These are phyloP conservation scores for Helichrysum umbraculigerum DNA, from an alignment of 129 eudicot species.

Conservation along the genomic window DNA sequence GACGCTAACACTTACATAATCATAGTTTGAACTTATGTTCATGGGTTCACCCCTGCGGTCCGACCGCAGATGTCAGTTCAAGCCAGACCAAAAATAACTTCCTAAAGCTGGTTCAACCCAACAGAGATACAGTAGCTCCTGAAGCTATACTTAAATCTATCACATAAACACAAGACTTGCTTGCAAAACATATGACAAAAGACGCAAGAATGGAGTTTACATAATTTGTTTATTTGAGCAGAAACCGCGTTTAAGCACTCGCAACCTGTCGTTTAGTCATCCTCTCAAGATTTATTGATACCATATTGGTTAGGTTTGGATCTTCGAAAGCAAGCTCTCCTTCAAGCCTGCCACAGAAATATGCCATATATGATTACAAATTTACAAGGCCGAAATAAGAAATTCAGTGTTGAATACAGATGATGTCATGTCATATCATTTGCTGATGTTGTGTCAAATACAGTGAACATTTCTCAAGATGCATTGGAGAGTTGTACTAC, in stretches of 20 bases:
- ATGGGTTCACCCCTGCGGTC: neutral
- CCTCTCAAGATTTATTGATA: slow-evolving; percentile 74
- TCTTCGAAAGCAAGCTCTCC: slow-evolving; percentile 86
- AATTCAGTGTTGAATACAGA: neutral
- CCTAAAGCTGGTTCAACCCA: neutral
- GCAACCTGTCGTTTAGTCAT: slow-evolving; percentile 60
- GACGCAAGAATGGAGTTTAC: neutral
- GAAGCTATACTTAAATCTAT: neutral
- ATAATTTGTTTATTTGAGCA: neutral
- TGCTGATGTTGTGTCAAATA: neutral
- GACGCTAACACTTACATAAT: neutral
- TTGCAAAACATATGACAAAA: neutral
- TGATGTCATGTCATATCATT: neutral
- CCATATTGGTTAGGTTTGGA: slow-evolving; percentile 74
- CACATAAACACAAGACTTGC: slow-evolving; percentile 16
- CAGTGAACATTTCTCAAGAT: neutral
- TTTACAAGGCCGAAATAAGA: too few species aligned
- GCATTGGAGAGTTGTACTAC: neutral
- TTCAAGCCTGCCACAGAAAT: slow-evolving; percentile 55
- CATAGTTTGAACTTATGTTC: neutral
- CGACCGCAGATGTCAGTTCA: neutral
- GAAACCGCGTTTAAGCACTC: slow-evolving; percentile 37
- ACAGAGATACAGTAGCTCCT: neutral
- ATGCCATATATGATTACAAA: neutral
- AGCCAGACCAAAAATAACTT: neutral